Evolutionary conservation across 2,329 filamentous ascomycete species (phyloP), one percentile per base, ranked within the genome.

Genomic region (Hypomyces rosellus): DNA sequence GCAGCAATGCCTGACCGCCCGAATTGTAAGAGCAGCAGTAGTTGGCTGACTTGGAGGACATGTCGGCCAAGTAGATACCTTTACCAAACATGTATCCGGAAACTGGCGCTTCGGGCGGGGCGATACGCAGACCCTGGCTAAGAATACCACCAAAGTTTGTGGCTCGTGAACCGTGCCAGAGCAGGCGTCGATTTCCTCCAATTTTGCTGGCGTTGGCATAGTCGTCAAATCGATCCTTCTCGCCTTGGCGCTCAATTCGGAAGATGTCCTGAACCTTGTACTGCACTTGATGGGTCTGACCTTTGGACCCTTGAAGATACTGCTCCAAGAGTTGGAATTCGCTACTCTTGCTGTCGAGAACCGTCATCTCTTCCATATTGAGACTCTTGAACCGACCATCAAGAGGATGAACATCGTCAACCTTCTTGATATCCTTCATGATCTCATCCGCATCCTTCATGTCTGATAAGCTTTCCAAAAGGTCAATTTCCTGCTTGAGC

Each of bases 61-160:
- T 90, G 61, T 95, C 89, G 2, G 89, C 89, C 2, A 95, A 78
- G 63, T 95, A 95, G 43, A 95, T 86, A 41, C 89, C 89, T 67
- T 95, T 95, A 51, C 86, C 89, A 58, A 95, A 95, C 86, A 92
- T 92, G 71, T 92, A 90, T 1, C 88, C 88, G 4, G 76, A 79
- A 0, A 83, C 83, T 0, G 89, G 90, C 0, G 89, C 89, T 65
- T 95, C 85, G 0, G 86, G 85, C 0, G 90, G 90, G 6, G 90
- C 90, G 57, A 95, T 95, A n/a, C 89, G 86, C 6, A 96, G 78
- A 56, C 90, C 90, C 66, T 95, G 88, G 51, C 83, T 86, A 39
- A 95, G 79, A 52, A 96, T 96, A 62, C 89, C 90, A 61, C 86
- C 89, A 57, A 85, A 95, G 65, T 95, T 95, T 47, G 88, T 93